Evolutionary conservation across 1,284 basidiomycete species (phyloP).

Genomic region (Tilletia caries): DNA sequence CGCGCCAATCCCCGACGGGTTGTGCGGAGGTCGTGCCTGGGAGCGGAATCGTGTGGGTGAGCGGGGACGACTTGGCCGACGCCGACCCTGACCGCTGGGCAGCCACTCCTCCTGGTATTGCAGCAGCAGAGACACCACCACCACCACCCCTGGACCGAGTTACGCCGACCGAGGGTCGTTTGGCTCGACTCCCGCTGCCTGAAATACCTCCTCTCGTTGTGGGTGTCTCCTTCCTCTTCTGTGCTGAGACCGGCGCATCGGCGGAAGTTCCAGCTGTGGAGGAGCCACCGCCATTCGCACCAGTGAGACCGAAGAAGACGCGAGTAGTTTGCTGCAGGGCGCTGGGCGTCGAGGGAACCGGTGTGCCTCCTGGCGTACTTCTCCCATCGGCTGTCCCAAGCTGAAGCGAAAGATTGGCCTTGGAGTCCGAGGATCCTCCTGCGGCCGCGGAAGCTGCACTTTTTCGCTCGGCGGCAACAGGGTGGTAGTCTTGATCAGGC

Average conservation of each 20-base stretch:
- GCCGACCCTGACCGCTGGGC: neutral
- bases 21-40: neutral
- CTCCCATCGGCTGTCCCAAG: neutral
- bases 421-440: neutral
- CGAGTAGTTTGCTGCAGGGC: too few species aligned
- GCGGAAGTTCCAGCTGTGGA: too few species aligned
- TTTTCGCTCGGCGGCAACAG: neutral
- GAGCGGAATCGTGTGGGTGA: neutral
- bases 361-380: neutral
- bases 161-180: too few species aligned
- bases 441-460: neutral
- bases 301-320: too few species aligned
- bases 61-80: slow-evolving; percentile 3
- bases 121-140: neutral
- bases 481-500: slow-evolving; percentile 26
- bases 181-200: neutral
- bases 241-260: too few species aligned
- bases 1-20: slow-evolving; percentile 5
- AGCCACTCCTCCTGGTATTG: neutral
- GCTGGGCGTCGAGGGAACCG: neutral
- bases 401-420: neutral
- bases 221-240: too few species aligned
- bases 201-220: neutral
- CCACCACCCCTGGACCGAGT: neutral
- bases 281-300: too few species aligned